Evolutionary conservation across 2,329 filamentous ascomycete species (phyloP).

Genomic region (Sporothrix schenckii): DNA sequence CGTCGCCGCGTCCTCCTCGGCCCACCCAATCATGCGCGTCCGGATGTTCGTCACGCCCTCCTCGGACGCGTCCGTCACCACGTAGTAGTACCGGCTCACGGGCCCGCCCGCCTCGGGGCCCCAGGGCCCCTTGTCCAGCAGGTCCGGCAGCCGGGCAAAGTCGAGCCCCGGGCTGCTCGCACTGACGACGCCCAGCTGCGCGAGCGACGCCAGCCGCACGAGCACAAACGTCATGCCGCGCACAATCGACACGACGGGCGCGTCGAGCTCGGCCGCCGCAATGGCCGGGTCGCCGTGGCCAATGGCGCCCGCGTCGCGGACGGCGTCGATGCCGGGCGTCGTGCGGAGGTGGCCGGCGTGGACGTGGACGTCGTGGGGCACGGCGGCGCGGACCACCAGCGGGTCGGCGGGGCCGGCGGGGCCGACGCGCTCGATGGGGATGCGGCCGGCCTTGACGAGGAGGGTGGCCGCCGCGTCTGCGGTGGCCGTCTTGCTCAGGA

Average conservation of each 20-base stretch:
- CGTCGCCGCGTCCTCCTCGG: constrained; percentile 62
- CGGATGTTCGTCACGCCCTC: constrained; percentile 48
- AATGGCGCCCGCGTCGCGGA: constrained; percentile 38
- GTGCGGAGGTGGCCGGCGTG: constrained; percentile 53
- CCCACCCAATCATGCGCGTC: constrained; percentile 61
- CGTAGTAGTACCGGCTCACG: constrained; percentile 62
- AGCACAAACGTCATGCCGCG: constrained; percentile 75
- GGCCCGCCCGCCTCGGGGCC: constrained; percentile 56
- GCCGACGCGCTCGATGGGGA: constrained; percentile 48
- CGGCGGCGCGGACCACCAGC: constrained; percentile 60
- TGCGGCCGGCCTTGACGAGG: constrained; percentile 60
- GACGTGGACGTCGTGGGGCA: constrained; percentile 68
- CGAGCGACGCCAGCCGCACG: constrained; percentile 62
- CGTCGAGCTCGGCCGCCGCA: constrained; percentile 45
- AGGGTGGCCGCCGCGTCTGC: constrained; percentile 40
- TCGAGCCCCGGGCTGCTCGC: constrained; percentile 41
- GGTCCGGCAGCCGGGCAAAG: constrained; percentile 40
- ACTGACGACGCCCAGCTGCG: constrained; percentile 53
- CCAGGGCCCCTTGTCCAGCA: constrained; percentile 60
- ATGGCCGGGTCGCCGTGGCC: constrained; percentile 42
- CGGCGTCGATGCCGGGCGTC: constrained; percentile 40
- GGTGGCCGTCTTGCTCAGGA: constrained; percentile 43
- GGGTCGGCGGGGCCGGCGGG: constrained; percentile 43
- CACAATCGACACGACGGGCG: constrained; percentile 65
- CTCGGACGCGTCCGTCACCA: constrained; percentile 40